phyloP scores from a whole-genome alignment of 2,329 filamentous ascomycete genomes.

The Talaromyces sp. region DNA sequence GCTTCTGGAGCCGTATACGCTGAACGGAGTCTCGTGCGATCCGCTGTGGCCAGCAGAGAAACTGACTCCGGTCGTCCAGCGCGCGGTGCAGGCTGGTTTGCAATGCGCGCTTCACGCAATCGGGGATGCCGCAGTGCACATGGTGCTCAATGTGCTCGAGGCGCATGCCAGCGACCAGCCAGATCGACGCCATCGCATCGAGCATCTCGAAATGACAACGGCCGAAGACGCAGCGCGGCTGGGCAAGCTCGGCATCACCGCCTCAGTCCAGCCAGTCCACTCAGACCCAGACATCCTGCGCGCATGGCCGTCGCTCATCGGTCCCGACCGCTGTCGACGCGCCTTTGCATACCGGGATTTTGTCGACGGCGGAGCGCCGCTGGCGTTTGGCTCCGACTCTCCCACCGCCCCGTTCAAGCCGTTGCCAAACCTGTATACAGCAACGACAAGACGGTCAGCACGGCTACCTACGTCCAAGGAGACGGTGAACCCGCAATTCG shows the following conservation, averaged over 20 bases:
- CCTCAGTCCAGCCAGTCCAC: constrained; percentile 35
- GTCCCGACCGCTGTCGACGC: constrained; percentile 39
- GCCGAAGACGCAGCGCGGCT: constrained; percentile 45
- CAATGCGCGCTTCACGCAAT: constrained; percentile 50
- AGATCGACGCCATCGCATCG: constrained; percentile 41
- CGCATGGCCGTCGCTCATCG: constrained; percentile 44
- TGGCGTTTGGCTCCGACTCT: constrained; percentile 46
- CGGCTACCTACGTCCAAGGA: constrained; percentile 32
- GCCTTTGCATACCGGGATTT: constrained; percentile 50
- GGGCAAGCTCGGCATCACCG: constrained; percentile 41
- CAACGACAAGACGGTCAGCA: constrained; percentile 43
- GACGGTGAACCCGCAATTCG: constrained; percentile 41
- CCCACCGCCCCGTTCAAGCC: constrained; percentile 44
- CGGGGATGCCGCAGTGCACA: constrained; percentile 43
- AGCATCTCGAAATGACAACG: constrained; percentile 47
- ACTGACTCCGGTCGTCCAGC: constrained; percentile 39
- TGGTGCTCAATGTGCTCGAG: constrained; percentile 43
- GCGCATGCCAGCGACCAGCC: constrained; percentile 25
- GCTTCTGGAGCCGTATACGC: constrained; percentile 41
- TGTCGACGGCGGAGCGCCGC: constrained; percentile 37
- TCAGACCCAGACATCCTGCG: constrained; percentile 41
- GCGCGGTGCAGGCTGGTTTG: constrained; percentile 38
- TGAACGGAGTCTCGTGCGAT: constrained; percentile 35
- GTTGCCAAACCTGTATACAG: constrained; percentile 45
- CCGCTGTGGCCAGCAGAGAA: constrained; percentile 43